Percentiles rank a stretch among this genome's conserved stretches.
These are phyloP conservation scores for Metrosideros polymorpha DNA, from an alignment of 441 rosid species.

Conservation along the genomic window DNA sequence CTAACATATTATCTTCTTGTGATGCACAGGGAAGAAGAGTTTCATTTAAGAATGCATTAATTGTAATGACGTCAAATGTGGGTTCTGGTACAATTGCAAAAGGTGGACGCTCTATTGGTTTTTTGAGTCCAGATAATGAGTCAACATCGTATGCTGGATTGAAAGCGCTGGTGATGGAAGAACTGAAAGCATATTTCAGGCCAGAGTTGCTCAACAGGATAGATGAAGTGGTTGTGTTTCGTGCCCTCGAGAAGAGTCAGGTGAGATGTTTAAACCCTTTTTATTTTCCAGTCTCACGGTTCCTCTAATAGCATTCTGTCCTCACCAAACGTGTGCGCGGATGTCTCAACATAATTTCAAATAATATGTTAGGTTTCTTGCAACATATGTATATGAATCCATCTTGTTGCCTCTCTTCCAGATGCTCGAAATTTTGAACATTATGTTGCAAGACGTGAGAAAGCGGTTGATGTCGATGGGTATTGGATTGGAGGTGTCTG, in stretches of 20 bases:
- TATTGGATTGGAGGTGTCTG: conserved; percentile 75
- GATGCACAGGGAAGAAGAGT: conserved; percentile 63
- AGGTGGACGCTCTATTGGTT: conserved; percentile 57
- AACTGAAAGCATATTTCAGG: conserved; percentile 62
- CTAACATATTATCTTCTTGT: neutral
- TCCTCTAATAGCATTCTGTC: neutral
- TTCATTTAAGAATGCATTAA: conserved; percentile 62
- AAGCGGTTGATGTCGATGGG: conserved; percentile 70
- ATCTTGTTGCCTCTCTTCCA: conserved; percentile 13
- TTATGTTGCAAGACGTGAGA: conserved; percentile 89
- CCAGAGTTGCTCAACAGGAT: conserved; percentile 73
- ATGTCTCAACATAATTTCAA: neutral
- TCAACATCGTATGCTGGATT: conserved; percentile 45
- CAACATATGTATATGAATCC: neutral
- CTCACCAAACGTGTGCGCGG: neutral
- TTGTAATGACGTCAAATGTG: conserved; percentile 73
- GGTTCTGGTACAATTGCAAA: conserved; percentile 61
- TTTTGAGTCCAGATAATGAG: conserved; percentile 41
- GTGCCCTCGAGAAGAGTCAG: conserved; percentile 71
- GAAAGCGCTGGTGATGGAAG: conserved; percentile 58
- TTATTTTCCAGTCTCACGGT: neutral
- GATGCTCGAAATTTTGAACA: conserved; percentile 72
- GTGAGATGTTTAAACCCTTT: conserved; percentile 29
- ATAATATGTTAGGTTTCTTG: neutral
- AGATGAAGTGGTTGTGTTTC: conserved; percentile 66